Evolutionary conservation across 768 basidiomycete species (phyloP).

Genomic region (Lactarius hengduanensis): DNA sequence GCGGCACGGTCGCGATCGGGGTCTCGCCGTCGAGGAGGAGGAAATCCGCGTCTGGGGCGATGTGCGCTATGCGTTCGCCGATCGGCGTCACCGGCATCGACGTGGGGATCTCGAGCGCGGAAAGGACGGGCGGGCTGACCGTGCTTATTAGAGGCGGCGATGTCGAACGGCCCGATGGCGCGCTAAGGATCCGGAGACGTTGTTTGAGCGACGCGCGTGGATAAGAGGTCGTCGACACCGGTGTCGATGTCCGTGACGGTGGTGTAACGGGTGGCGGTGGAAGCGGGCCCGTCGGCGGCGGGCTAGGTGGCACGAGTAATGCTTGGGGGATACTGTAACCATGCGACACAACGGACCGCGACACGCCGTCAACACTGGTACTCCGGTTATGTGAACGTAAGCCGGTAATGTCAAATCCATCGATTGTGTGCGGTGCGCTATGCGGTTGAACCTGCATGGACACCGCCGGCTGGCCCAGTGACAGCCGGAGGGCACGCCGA

Average conservation of each 20-base stretch:
- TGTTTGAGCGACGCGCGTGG: constrained; percentile 44
- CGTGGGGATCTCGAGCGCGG: constrained; percentile 32
- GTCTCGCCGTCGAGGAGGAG: constrained; percentile 41
- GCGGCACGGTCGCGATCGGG: constrained; percentile 9
- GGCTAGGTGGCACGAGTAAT: constrained; percentile 38
- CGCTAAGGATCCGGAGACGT: constrained; percentile 66
- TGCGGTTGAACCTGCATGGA: constrained; percentile 55
- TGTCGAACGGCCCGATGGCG: constrained; percentile 34
- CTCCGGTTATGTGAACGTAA: constrained; percentile 33
- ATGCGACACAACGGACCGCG: constrained; percentile 41
- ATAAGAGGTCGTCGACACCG: constrained; percentile 23
- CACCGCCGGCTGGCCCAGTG: constrained; percentile 56
- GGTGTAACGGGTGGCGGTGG: constrained; percentile 35
- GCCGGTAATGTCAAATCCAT: constrained; percentile 44
- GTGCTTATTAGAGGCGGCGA: constrained; percentile 35
- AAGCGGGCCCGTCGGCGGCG: constrained; percentile 47
- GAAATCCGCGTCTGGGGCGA: constrained; percentile 59
- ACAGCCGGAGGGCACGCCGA: constrained; percentile 48
- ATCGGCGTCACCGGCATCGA: constrained; percentile 49
- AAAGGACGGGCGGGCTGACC: constrained; percentile 18
- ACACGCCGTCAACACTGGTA: constrained; percentile 29
- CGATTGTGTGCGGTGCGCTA: constrained; percentile 30
- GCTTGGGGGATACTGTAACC: constrained; percentile 46
- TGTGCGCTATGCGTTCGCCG: constrained; percentile 57
- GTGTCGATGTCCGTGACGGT: constrained; percentile 30